Evolutionary conservation across 495 filamentous ascomycete genomes (phyloP).

Genomic region (Podospora tetraspora): DNA sequence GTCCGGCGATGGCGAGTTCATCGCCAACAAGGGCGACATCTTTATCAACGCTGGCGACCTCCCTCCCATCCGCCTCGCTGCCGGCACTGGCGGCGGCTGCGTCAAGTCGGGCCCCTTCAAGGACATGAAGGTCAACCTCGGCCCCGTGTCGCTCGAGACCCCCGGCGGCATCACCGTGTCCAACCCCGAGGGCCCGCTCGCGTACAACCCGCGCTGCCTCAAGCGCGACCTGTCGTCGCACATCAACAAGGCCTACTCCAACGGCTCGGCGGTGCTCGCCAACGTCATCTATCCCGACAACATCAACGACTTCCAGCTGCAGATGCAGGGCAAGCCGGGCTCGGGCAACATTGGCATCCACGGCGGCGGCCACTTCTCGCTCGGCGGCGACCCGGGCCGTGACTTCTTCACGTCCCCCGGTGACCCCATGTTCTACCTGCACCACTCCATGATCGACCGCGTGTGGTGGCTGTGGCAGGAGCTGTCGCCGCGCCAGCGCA

Average conservation of each 20-base stretch:
- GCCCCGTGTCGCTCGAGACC: constrained; percentile 36
- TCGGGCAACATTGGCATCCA: constrained; percentile 54
- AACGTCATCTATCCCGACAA: constrained; percentile 27
- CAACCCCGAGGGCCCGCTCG: constrained; percentile 20
- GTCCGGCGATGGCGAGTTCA: constrained; percentile 24
- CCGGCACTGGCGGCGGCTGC: constrained; percentile 58
- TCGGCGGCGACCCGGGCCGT: constrained; percentile 53
- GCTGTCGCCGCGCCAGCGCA: constrained; percentile 28
- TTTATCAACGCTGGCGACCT: constrained; percentile 4
- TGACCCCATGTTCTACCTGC: constrained; percentile 62
- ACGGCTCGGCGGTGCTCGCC: constrained; percentile 10
- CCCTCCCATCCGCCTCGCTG: constrained; percentile 52
- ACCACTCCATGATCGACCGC: constrained; percentile 62
- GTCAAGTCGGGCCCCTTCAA: constrained; percentile 55
- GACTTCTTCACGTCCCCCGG: constrained; percentile 57
- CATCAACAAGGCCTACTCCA: constrained; percentile 14
- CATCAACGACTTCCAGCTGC: constrained; percentile 48
- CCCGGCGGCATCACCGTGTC: constrained; percentile 10
- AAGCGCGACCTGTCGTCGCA: constrained; percentile 45
- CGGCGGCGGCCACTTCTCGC: constrained; percentile 56
- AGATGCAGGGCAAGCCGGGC: constrained; percentile 46
- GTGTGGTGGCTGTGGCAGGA: constrained; percentile 65
- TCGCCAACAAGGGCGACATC: constrained; percentile 9
- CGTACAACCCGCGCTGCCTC: constrained; percentile 58
- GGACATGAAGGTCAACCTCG: constrained; percentile 47